phyloP scores from a whole-genome alignment of 805 yeast species.

The Wickerhamomyces xylosicus region DNA sequence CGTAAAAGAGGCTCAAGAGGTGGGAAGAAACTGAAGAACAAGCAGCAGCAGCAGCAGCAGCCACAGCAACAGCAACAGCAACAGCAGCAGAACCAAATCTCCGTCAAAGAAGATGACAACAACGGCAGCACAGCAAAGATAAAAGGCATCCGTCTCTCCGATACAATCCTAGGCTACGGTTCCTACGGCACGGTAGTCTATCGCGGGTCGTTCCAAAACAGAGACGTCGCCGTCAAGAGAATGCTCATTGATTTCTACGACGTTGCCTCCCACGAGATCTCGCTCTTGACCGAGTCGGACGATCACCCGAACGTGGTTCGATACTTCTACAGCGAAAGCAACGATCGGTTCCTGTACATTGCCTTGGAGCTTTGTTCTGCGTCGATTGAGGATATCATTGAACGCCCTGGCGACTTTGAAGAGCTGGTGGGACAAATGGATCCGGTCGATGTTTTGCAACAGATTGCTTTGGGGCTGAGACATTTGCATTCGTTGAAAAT shows the following conservation, averaged over 20 bases:
- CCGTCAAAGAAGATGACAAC: neutral
- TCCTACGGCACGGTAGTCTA: conserved; percentile 95
- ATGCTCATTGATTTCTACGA: conserved; percentile 91
- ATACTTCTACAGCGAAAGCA: conserved; percentile 87
- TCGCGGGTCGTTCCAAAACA: conserved; percentile 78
- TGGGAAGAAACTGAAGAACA: conserved; percentile 47
- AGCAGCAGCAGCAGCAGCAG: conserved; percentile 1
- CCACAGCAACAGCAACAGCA: neutral
- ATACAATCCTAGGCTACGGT: conserved; percentile 83
- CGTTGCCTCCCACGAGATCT: conserved; percentile 86
- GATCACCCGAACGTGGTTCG: conserved; percentile 93
- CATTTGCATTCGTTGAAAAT: conserved; percentile 84
- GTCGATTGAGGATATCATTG: conserved; percentile 78
- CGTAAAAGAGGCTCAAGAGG: conserved; percentile 84
- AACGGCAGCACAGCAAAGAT: conserved; percentile 17
- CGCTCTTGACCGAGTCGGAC: conserved; percentile 83
- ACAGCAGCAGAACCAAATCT: neutral
- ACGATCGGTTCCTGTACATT: conserved; percentile 80
- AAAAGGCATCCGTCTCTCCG: conserved; percentile 52
- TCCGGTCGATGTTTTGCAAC: conserved; percentile 49
- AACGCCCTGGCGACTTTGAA: conserved; percentile 30
- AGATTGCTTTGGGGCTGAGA: conserved; percentile 74
- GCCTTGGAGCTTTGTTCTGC: conserved; percentile 89
- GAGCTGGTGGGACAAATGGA: conserved; percentile 32
- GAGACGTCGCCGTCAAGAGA: conserved; percentile 94